Evolutionary conservation across 176 grass and related monocot species (phyloP), one percentile per base, ranked within the genome.

Genomic region (Thinopyrum elongatum): DNA sequence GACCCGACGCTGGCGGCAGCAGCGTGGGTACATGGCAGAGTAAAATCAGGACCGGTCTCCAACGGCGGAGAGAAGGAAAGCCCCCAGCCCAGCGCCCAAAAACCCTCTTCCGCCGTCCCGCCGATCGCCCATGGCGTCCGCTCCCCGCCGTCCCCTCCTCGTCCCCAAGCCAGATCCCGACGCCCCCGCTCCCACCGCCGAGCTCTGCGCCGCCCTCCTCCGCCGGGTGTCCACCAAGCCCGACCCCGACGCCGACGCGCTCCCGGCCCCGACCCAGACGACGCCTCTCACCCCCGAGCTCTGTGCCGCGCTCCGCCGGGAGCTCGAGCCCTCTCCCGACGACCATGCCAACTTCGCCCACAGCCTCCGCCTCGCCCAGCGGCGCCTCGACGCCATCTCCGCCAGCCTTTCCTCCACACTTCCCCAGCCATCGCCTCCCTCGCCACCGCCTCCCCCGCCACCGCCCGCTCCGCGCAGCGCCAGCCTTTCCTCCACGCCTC

Each of bases 271-370:
- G 49, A 16, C 47, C 44, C 44, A 55, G 15, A 29, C 42, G 8
- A 75, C 72, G 72, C 73, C 44, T 1, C 44, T 53, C 44, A 76
- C 73, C 44, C 39, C 72, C 26, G 72, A 51, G 25, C 44, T 85
- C 21, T 89, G 79, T 66, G 16, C 64, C 36, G 1, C 31, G 15
- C 55, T 83, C 35, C 87, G 41, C 4, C 39, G 4, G 25, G 38
- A 88, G 76, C 74, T 95, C 3, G 39, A 14, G 10, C 70, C 87
- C 11, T 88, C 72, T 5, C 34, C 90, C 9, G 64, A 88, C 61
- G 85, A 88, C 4, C 85, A 87, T 25, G 22, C 86, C 12, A 27
- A 17, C 64, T 26, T 82, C 15, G 70, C 70, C 55, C 63, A 44
- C 49, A 51, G 69, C 74, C 86, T 87, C 44, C 75, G 84, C 71